Conservation (phyloP, 768 basidiomycete species). For the Paxillus involutus region DNA sequence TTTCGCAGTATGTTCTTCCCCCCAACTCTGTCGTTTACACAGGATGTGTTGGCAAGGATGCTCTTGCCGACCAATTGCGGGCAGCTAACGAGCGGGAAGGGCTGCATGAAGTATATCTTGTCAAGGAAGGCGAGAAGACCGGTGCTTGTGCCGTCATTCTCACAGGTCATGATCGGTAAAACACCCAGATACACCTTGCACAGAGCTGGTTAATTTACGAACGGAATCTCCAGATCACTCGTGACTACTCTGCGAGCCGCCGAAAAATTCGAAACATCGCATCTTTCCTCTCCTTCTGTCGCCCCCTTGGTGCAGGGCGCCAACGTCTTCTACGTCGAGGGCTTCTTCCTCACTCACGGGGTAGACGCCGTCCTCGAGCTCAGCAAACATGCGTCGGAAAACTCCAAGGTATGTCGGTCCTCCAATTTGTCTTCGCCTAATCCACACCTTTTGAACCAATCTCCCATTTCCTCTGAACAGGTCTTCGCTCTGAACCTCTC, state of each 20-base stretch:
- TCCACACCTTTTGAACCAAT: not conserved
- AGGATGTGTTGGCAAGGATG: slow-evolving; percentile 92
- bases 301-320: slow-evolving; percentile 77
- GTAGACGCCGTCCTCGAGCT: slow-evolving; percentile 66
- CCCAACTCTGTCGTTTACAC: slow-evolving; percentile 87
- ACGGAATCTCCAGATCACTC: slow-evolving; percentile 60
- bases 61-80: slow-evolving; percentile 86
- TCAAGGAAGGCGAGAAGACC: slow-evolving; percentile 84
- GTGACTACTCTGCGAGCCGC: slow-evolving; percentile 90
- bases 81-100: slow-evolving; percentile 92
- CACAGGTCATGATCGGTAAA: slow-evolving; percentile 88
- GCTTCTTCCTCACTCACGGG: slow-evolving; percentile 97
- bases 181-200: not conserved
- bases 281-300: slow-evolving; percentile 75
- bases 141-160: slow-evolving; percentile 97
- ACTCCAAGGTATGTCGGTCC: slow-evolving; percentile 59
- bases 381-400: slow-evolving; percentile 71
- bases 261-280: slow-evolving; percentile 82
- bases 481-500: slow-evolving; percentile 92
- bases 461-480: slow-evolving; percentile 35
- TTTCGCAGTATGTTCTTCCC: slow-evolving; percentile 81
- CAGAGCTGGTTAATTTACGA: slow-evolving; percentile 1
- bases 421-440: not conserved
- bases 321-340: slow-evolving; percentile 90
- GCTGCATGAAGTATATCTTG: slow-evolving; percentile 83